A percentile compares a stretch with the other conserved stretches of the same genome.
Conservation (phyloP, 106 monocot genomes). For the Posidonia australis region DNA sequence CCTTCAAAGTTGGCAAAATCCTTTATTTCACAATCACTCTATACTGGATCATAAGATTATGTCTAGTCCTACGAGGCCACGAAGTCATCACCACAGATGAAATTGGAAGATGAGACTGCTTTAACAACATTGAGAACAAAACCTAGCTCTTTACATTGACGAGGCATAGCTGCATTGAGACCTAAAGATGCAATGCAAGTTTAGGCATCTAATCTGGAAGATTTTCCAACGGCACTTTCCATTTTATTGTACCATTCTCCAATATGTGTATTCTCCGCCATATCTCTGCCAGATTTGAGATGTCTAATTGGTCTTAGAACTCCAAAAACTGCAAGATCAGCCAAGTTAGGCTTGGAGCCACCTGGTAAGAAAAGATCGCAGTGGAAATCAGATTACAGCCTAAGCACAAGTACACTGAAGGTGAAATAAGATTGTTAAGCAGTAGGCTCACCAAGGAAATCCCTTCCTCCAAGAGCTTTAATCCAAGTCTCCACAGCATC, state of each 20-base stretch:
- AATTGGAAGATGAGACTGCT: too few relatives aligned
- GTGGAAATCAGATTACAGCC: not conserved
- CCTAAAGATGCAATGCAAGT: not conserved
- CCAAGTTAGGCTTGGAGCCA: conserved; percentile 79
- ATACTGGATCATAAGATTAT: too few relatives aligned
- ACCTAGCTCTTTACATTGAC: too few relatives aligned
- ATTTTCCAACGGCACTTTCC: conserved; percentile 59
- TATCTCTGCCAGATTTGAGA: conserved; percentile 67
- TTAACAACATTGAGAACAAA: too few relatives aligned
- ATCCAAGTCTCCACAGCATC: conserved; percentile 90
- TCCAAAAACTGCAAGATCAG: conserved; percentile 96
- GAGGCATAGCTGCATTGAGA: too few relatives aligned
- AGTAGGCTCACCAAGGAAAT: conserved; percentile 57
- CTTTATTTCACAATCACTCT: too few relatives aligned
- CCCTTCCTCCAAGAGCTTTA: conserved; percentile 61
- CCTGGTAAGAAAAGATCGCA: conserved; percentile 24
- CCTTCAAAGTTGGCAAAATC: too few relatives aligned
- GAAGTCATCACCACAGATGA: too few relatives aligned
- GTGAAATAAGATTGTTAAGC: not conserved
- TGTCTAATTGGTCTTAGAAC: conserved; percentile 79
- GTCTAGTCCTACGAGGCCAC: too few relatives aligned
- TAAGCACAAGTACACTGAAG: not conserved
- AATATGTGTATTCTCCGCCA: conserved; percentile 77
- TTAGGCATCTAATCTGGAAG: not conserved
- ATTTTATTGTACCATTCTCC: conserved; percentile 82